phyloP scores from a whole-genome alignment of 305 asterid genomes.

The Fraxinus ornus region DNA sequence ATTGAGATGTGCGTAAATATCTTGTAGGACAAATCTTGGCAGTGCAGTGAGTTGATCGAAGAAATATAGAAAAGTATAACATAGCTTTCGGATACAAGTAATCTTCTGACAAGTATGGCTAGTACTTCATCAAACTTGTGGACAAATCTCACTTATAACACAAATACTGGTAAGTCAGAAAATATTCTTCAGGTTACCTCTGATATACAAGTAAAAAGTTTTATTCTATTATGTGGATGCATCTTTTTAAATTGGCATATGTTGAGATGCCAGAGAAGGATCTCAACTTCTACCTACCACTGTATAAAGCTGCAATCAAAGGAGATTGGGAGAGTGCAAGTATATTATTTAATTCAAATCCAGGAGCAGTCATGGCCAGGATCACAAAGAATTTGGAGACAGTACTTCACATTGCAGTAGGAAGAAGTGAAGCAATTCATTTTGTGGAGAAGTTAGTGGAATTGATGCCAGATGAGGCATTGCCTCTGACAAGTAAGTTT shows the following conservation, averaged over 20 bases:
- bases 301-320: conserved; percentile 34
- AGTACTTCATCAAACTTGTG: not conserved
- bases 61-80: not conserved
- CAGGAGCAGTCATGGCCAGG: conserved; percentile 24
- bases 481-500: conserved; percentile 26
- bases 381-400: conserved; percentile 35
- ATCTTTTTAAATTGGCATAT: not conserved
- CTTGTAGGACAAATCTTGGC: not conserved
- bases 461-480: conserved; percentile 28
- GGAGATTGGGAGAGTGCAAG: conserved; percentile 37
- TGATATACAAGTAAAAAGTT: not conserved
- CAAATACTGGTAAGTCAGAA: conserved; percentile 7
- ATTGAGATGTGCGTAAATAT: not conserved
- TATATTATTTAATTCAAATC: conserved; percentile 28
- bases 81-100: not conserved
- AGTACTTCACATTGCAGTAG: conserved; percentile 33
- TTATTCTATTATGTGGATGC: not conserved
- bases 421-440: conserved; percentile 26
- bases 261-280: conserved; percentile 23
- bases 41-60: not conserved
- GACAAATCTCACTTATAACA: not conserved
- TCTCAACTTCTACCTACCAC: conserved; percentile 34
- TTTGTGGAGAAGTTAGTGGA: conserved; percentile 32
- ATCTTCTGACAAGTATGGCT: not conserved
- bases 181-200: not conserved